Evolutionary conservation across 441 rosid species (phyloP), one percentile per base, ranked within the genome.

Genomic region (Biscutella laevigata): DNA sequence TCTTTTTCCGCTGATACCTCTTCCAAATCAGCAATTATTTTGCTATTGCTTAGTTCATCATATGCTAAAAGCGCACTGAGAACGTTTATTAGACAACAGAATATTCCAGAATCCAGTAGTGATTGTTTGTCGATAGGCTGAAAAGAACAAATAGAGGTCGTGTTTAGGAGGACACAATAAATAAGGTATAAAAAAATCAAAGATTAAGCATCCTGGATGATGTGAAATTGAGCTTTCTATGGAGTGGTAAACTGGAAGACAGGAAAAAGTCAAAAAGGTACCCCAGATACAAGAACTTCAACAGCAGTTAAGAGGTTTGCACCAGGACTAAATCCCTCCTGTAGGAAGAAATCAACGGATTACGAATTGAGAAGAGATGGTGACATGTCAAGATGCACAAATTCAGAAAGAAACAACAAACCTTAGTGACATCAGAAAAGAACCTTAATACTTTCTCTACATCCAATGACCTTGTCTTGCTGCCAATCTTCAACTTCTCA

Each of bases 81-180:
- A 68, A 84, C 62, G 22, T 80, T 94, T 79, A 94, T 77, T 64
- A 94, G 91, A 75, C 97, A 94, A 69, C 96, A 86, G 16, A 89
- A 80, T 73, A 94, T 85, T 70, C 97, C 99, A 77, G 99, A 94
- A 77, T 94, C 99, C 56, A 94, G 86, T 32, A 94, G 83, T 33
- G 97, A 84, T 53, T 94, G 99, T 71, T 89, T 87, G 73, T 94
- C 99, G 57, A 82, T 71, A 26, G 95, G 88, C 99, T 94, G 95
- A 73, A 79, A 70, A 57, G 8, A 52, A 64, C 38, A 66, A 59
- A 58, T 10, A 24, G 43, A 47, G 20, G n/a, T n/a, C 22, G 32
- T 3, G 30, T 20, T 51, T n/a, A 50, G 17, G 62, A 67, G 57
- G 34, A 54, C 50, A 66, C 30, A 19, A 11, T 37, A 58, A 28